A percentile compares a stretch with the other conserved stretches of the same genome.
Conservation (phyloP, 495 filamentous ascomycete genomes). For the Physcia stellaris region DNA sequence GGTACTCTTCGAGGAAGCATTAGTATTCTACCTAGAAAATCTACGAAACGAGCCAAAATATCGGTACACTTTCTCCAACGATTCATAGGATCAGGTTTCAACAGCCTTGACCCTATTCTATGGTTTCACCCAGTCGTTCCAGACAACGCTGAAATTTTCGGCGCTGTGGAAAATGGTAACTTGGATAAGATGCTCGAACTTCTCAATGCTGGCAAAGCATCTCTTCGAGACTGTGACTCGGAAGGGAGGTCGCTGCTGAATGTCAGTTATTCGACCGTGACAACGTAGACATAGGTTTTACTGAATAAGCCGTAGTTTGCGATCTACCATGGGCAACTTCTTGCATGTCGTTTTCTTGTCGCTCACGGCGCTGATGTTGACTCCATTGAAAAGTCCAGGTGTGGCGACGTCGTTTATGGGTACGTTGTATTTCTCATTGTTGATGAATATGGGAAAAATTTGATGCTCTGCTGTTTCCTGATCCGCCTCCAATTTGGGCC, state of each 20-base stretch:
- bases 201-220: not conserved
- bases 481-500: not conserved
- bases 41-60: not conserved
- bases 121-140: not conserved
- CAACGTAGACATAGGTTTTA: not conserved
- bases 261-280: not conserved
- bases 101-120: not conserved
- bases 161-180: not conserved
- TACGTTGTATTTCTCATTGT: not conserved
- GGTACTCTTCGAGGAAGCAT: not conserved
- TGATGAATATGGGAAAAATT: not conserved
- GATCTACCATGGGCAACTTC: not conserved
- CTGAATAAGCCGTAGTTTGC: not conserved
- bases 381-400: not conserved
- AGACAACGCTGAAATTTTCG: not conserved
- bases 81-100: not conserved
- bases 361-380: not conserved
- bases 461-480: not conserved
- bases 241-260: not conserved
- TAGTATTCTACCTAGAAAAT: not conserved
- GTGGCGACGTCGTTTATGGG: not conserved
- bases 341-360: not conserved
- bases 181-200: not conserved
- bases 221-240: not conserved
- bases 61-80: not conserved